Base-by-base conservation (phyloP, 768 basidiomycete genomes). In the Hemileccinum impolitum region DNA sequence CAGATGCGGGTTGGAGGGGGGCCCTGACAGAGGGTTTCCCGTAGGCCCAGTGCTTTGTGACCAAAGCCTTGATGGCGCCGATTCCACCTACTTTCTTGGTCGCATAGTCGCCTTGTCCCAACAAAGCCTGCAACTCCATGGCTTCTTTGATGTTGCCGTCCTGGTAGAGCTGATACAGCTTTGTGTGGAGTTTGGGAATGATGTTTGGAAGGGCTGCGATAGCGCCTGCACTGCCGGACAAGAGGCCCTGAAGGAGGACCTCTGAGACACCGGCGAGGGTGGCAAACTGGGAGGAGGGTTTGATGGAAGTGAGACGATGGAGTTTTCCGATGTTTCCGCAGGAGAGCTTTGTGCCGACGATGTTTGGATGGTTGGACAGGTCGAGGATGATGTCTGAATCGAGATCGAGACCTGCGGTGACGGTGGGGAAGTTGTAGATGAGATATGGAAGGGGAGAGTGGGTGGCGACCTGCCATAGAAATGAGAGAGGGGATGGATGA, bases 271-370 rank as follows among this genome's bases (percentile, higher is more conserved):
- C 90, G 11, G 87, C 79, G 58, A 85, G 84, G n/a, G 88, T 80
- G 4, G 83, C 78, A 56, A 88, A 86, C 36, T 81, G 72, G 3
- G 70, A 61, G 4, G 73, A 54, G 6, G 79, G 67, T 53, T 81
- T 80, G 30, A 77, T 71, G 4, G 81, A 78, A 12, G 84, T 78
- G 38, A 93, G 72, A 15, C 90, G 83, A 46, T 86, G 82, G 39
- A 90, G 80, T 66, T 92, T 94, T 18, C 90, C 89, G 49, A 94
- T 81, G 57, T 83, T 85, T 5, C 85, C 90, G 63, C 90, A 92
- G 28, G 91, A 92, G 19, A 94, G 75, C 69, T 88, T 93, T 43
- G 79, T 82, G 50, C 91, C 91, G 51, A 92, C 85, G 55, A 90
- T 89, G 68, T 93, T 92, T 6, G 87, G 87, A 63, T 91, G 90